Conservation (phyloP, 805 yeast genomes). For the Metschnikowia henanensis region DNA sequence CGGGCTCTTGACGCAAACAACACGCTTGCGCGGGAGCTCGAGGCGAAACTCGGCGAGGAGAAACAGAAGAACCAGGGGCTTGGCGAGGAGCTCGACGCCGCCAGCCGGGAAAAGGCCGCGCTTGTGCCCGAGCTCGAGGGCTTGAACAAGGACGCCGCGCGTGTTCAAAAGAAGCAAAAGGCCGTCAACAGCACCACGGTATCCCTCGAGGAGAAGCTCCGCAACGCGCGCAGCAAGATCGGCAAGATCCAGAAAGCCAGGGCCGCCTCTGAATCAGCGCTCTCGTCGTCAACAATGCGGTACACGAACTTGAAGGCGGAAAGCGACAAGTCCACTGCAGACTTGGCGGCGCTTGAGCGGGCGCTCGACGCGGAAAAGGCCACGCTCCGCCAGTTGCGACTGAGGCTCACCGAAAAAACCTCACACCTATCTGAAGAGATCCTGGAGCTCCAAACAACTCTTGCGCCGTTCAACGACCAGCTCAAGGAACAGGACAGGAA, state of each 20-base stretch:
- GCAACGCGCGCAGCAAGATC: constrained; percentile 58
- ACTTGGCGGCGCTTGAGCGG: constrained; percentile 44
- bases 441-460: constrained; percentile 56
- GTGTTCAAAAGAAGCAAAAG: constrained; percentile 30
- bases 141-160: constrained; percentile 22
- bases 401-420: constrained; percentile 72
- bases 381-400: constrained; percentile 61
- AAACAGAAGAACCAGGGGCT: constrained; percentile 40
- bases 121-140: constrained; percentile 15
- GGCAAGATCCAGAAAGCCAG: constrained; percentile 59
- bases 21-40: constrained; percentile 37
- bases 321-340: constrained; percentile 42
- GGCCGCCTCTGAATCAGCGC: constrained; percentile 44
- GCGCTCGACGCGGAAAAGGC: constrained; percentile 53
- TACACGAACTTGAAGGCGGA: constrained; percentile 47
- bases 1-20: constrained; percentile 40
- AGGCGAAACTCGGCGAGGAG: constrained; percentile 45
- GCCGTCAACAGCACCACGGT: constrained; percentile 51
- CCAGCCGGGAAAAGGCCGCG: constrained; percentile 27
- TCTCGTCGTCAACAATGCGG: constrained; percentile 47
- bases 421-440: constrained; percentile 64
- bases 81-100: constrained; percentile 30
- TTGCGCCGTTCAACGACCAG: constrained; percentile 83
- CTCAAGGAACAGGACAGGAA: constrained; percentile 63
- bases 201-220: constrained; percentile 72